phyloP scores from a whole-genome alignment of 345 rosid genomes.

The Lagerstroemia speciosa region DNA sequence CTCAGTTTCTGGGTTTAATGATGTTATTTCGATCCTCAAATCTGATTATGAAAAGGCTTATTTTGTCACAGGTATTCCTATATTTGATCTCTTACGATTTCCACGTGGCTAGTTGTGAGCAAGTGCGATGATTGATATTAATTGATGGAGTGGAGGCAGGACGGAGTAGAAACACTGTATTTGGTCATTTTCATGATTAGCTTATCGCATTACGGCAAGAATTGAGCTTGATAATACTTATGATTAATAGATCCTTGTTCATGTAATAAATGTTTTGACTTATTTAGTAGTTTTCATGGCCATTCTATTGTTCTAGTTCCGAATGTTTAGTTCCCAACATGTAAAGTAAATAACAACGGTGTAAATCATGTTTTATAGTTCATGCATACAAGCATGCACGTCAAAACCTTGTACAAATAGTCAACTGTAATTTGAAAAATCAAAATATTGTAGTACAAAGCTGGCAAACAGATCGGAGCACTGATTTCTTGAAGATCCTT shows the following conservation, averaged over 20 bases:
- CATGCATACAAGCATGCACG: no score
- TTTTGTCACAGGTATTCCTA: conserved; percentile 62
- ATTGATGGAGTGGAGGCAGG: not conserved
- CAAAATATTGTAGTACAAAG: not conserved
- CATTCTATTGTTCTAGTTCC: not conserved
- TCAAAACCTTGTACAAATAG: not conserved
- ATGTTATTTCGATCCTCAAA: conserved; percentile 42
- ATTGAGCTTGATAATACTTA: not conserved
- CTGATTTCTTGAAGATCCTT: not conserved
- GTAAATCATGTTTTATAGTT: no score
- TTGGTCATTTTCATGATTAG: not conserved
- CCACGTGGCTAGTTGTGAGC: not conserved
- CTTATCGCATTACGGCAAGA: not conserved
- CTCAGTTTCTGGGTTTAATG: conserved; percentile 36
- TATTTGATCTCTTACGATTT: not conserved
- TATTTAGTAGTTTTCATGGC: not conserved
- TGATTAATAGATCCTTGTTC: not conserved
- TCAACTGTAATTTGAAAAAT: not conserved
- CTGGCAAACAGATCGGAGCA: not conserved
- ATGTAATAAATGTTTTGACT: not conserved
- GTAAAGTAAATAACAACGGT: no score
- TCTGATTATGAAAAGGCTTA: conserved; percentile 70
- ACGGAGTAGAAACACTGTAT: not conserved
- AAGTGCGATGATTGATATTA: no score
- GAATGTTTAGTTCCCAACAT: no score